Evolutionary conservation across 805 yeast species (phyloP), one percentile per base, ranked within the genome.

Genomic region (Nematodospora valgi): DNA sequence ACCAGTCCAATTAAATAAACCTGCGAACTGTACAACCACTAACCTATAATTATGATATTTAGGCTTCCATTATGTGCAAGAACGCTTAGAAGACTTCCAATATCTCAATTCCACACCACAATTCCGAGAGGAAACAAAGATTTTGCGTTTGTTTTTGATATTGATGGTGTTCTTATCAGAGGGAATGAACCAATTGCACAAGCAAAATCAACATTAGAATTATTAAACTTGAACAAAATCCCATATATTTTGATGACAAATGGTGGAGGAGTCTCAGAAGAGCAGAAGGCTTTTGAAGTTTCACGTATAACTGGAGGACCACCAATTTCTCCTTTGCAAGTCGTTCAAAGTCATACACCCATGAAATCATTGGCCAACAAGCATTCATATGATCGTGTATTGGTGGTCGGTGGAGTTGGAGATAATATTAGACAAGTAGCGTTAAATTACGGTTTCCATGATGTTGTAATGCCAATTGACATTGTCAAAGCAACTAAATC

Each of bases 341-440:
- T 89, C 28, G 78, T 89, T 12, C 94, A 85, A 57, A 78, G 91
- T 25, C 97, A 89, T 35, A 87, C 97, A 0, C 96, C 96, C 0
- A 78, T 82, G 70, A 74, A 73, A 44, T 71, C 80, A 0, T 60
- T 85, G 34, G 75, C 72, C 4, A 59, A 66, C 7, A 64, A 70
- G 30, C 50, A 54, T 22, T 54, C 54, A 27, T 78, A 69, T 43
- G 59, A 74, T 31, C 64, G 86, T 11, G 88, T 89, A 5, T 61
- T 89, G 39, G 86, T 85, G 2, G 82, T 88, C 13, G 97, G 97
- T n/a, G 94, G 94, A 4, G 78, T 74, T 8, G 74, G 71, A 3
- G 86, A 81, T 47, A 60, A 67, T 15, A 79, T 86, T n/a, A 70
- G 94, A 27, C 60, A 68, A 15, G 94, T 85, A 17, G 96, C 96